These are phyloP conservation scores for Carex scoparia DNA, from an alignment of 176 grass and related monocot genomes.

Conservation along the genomic window DNA sequence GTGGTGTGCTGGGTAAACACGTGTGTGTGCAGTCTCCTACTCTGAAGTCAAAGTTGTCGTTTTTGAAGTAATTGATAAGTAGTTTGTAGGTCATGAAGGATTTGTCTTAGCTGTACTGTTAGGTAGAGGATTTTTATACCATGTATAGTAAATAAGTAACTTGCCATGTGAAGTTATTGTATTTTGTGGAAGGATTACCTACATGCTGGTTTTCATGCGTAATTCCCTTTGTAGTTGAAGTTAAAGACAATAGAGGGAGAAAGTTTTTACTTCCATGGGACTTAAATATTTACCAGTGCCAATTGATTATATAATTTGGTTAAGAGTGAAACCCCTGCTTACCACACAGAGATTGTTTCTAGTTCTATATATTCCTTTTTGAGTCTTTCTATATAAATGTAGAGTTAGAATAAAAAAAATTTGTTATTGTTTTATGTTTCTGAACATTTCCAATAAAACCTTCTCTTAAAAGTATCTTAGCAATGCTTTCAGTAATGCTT, in stretches of 20 bases:
- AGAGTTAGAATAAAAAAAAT: too few species aligned
- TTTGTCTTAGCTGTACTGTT: neutral
- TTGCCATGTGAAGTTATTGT: neutral
- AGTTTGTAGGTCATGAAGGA: neutral
- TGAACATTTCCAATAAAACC: too few species aligned
- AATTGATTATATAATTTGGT: neutral
- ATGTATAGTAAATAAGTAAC: neutral
- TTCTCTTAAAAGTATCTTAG: too few species aligned
- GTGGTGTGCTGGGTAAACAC: neutral
- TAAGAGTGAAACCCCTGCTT: neutral
- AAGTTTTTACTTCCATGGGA: neutral
- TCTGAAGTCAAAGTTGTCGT: neutral
- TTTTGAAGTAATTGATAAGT: neutral
- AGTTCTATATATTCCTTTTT: too few species aligned
- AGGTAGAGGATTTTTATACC: neutral
- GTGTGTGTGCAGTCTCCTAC: neutral
- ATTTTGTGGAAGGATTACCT: too few species aligned
- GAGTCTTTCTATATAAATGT: too few species aligned
- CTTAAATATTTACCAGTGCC: neutral
- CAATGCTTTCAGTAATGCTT: too few species aligned
- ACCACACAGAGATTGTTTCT: neutral
- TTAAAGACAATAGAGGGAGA: neutral
- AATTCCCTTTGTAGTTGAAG: neutral
- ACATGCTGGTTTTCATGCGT: neutral
- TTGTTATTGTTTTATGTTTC: too few species aligned